Evolutionary conservation across 352 stramenopile species (phyloP).

Genomic region (Phytophthora meadii): DNA sequence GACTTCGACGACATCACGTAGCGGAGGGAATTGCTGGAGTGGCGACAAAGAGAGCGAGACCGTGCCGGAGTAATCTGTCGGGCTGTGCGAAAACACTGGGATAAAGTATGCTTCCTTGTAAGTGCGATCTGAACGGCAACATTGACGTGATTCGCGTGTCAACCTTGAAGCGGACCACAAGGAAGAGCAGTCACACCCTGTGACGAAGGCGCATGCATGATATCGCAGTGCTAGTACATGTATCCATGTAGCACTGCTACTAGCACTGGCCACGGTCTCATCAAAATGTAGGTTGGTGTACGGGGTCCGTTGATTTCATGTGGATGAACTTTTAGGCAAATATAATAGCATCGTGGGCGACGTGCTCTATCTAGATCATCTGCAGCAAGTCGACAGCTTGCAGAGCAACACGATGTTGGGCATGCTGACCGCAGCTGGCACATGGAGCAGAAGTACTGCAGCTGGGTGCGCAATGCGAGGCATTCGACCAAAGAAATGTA

Average conservation of each 20-base stretch:
- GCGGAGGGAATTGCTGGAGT: conserved; percentile 11
- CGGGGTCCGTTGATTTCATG: too few species aligned
- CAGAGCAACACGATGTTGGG: too few species aligned
- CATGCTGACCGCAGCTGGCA: too few species aligned
- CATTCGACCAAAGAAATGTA: conserved; percentile 11
- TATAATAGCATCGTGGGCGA: too few species aligned
- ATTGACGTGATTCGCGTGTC: conserved; percentile 16
- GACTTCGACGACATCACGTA: conserved; percentile 25
- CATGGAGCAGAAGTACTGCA: too few species aligned
- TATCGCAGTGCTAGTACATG: too few species aligned
- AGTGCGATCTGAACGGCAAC: conserved; percentile 14
- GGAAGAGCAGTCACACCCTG: not conserved
- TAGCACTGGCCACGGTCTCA: too few species aligned
- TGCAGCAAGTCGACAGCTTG: too few species aligned
- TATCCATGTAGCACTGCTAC: too few species aligned
- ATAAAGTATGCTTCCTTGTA: conserved; percentile 8
- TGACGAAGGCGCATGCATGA: not conserved
- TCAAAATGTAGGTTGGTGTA: not conserved
- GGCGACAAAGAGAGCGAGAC: conserved; percentile 12
- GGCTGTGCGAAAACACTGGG: not conserved
- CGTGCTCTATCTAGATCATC: too few species aligned
- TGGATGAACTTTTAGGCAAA: too few species aligned
- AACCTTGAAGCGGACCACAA: conserved; percentile 1
- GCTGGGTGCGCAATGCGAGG: too few species aligned
- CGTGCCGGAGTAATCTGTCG: not conserved